A percentile compares a stretch with the other conserved stretches of the same genome.
Evolutionary conservation across 2,329 filamentous ascomycete genomes (phyloP).

Genomic region (Scytalidium lignicola): DNA sequence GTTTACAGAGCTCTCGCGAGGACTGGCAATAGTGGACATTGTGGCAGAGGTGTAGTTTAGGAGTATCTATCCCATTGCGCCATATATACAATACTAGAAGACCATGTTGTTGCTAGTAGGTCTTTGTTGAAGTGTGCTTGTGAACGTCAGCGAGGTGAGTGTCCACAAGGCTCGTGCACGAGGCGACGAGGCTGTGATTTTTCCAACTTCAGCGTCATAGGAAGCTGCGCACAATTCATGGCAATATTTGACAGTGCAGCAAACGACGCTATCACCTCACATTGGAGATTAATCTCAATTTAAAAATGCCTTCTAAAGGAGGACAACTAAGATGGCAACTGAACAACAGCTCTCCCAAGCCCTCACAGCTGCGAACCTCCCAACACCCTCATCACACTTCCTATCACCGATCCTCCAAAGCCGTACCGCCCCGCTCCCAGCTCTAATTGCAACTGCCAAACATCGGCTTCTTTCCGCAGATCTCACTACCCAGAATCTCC

Average conservation of each 20-base stretch:
- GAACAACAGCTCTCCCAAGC: slow-evolving; percentile 9
- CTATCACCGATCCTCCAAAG: slow-evolving; percentile 16
- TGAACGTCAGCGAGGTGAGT: not conserved
- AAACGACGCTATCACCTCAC: not conserved
- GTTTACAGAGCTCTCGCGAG: slow-evolving; percentile 53
- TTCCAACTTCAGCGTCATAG: not conserved
- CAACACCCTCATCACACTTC: slow-evolving; percentile 15
- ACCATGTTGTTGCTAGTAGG: not conserved
- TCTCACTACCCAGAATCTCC: slow-evolving; percentile 55
- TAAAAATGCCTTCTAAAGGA: not conserved
- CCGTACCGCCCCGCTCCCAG: slow-evolving; percentile 53
- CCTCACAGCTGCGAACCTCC: slow-evolving; percentile 14
- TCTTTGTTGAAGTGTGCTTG: not conserved
- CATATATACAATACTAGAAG: not conserved
- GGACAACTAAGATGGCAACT: not conserved
- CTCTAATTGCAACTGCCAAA: slow-evolving; percentile 72
- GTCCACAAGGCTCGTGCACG: not conserved
- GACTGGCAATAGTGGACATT: slow-evolving; percentile 63
- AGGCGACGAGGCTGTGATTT: not conserved
- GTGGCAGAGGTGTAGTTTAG: not conserved
- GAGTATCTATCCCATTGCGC: not conserved
- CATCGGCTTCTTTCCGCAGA: slow-evolving; percentile 77
- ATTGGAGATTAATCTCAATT: not conserved
- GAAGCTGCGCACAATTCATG: not conserved
- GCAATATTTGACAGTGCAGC: not conserved